phyloP scores from a whole-genome alignment of 495 filamentous ascomycete genomes.

The Lasiosphaeriaceae sp. region DNA sequence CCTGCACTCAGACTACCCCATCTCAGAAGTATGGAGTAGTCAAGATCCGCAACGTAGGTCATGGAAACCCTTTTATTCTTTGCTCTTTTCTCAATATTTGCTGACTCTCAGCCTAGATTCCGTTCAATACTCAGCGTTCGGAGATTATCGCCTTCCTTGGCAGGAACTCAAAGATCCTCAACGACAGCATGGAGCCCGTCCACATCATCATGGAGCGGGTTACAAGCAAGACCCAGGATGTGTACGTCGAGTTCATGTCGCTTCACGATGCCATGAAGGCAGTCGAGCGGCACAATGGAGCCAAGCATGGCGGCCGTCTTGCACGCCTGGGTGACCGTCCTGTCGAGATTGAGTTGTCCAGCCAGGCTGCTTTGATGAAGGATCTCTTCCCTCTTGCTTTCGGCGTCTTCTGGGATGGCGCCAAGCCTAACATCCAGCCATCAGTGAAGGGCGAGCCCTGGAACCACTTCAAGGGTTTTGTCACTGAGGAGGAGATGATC shows the following conservation, averaged over 20 bases:
- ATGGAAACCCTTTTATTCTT: neutral
- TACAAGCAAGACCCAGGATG: conserved; percentile 74
- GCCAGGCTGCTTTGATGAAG: conserved; percentile 58
- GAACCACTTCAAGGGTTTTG: conserved; percentile 67
- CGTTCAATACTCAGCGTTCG: conserved; percentile 60
- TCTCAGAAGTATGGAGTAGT: conserved; percentile 24
- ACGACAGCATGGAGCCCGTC: conserved; percentile 55
- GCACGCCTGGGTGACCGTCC: conserved; percentile 61
- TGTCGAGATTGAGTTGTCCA: conserved; percentile 59
- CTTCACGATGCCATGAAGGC: conserved; percentile 50
- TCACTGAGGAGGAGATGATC: conserved; percentile 67
- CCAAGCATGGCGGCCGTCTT: conserved; percentile 33
- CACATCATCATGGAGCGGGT: conserved; percentile 84
- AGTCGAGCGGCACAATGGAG: conserved; percentile 42
- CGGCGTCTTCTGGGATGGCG: conserved; percentile 57
- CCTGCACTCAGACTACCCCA: conserved; percentile 10
- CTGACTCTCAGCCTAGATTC: conserved; percentile 50
- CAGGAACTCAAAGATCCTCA: conserved; percentile 57
- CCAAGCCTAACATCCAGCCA: conserved; percentile 40
- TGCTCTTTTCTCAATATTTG: neutral
- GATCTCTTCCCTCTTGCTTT: conserved; percentile 65
- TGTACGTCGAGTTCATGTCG: conserved; percentile 64
- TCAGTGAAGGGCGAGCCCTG: conserved; percentile 43
- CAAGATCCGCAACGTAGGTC: conserved; percentile 34
- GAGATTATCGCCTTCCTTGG: conserved; percentile 69